These are phyloP conservation scores for Paecilomyces sp. DNA, from an alignment of 2,329 filamentous ascomycete species.

Conservation along the genomic window DNA sequence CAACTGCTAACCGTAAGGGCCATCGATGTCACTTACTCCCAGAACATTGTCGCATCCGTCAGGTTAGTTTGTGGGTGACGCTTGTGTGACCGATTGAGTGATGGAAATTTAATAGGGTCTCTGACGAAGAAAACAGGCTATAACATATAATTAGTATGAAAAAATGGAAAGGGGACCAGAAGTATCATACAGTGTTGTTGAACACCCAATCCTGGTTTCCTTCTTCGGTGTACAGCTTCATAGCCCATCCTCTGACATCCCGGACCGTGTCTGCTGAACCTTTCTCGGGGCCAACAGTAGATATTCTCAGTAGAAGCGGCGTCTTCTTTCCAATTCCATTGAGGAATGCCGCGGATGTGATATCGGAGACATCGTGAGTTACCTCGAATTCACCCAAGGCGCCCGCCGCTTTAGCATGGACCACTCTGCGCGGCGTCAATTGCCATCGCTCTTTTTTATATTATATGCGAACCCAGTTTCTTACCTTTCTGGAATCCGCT, in stretches of 20 bases:
- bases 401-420: slow-evolving; percentile 49
- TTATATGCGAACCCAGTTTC: neutral
- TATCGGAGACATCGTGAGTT: slow-evolving; percentile 50
- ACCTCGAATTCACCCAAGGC: slow-evolving; percentile 55
- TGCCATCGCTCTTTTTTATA: neutral
- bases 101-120: slow-evolving; percentile 63
- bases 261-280: slow-evolving; percentile 45
- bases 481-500: slow-evolving; percentile 53
- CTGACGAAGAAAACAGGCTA: slow-evolving; percentile 61
- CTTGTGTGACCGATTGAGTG: slow-evolving; percentile 65
- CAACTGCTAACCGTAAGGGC: too few species aligned
- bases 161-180: neutral
- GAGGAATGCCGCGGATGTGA: slow-evolving; percentile 51
- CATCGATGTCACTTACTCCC: slow-evolving; percentile 15
- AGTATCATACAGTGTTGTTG: slow-evolving; percentile 4
- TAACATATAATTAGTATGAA: neutral
- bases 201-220: slow-evolving; percentile 26
- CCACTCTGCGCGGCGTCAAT: slow-evolving; percentile 20
- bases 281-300: slow-evolving; percentile 39
- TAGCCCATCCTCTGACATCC: slow-evolving; percentile 42
- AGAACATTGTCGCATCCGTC: slow-evolving; percentile 21
- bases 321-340: slow-evolving; percentile 48
- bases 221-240: slow-evolving; percentile 46
- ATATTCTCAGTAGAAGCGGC: slow-evolving; percentile 40
- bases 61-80: slow-evolving; percentile 37